Percentiles rank a stretch among this genome's conserved stretches.
Conservation (phyloP, 1,284 basidiomycete species). For the Chiua sp. region DNA sequence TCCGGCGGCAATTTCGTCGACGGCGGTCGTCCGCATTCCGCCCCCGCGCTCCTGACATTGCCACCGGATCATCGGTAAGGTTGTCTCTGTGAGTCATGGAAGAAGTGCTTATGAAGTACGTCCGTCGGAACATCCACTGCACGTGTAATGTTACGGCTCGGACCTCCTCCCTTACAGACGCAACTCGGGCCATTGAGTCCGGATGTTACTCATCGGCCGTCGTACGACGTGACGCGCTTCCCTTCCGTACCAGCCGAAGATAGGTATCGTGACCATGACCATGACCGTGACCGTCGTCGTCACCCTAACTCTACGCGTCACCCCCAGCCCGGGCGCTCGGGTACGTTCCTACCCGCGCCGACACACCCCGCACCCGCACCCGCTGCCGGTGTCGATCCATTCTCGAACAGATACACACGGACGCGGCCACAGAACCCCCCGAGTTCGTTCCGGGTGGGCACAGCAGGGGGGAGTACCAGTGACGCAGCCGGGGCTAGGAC, state of each 20-base stretch:
- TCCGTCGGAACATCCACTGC: not conserved
- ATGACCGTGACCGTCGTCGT: no score
- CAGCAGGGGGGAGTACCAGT: no score
- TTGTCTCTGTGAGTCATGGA: not conserved
- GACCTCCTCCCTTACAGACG: no score
- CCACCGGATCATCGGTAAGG: constrained; percentile 42
- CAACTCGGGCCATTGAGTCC: constrained; percentile 36
- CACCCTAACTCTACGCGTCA: no score
- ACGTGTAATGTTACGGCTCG: constrained; percentile 25
- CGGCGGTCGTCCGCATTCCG: constrained; percentile 35
- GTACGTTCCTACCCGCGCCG: no score
- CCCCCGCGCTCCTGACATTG: constrained; percentile 37
- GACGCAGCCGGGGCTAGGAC: no score
- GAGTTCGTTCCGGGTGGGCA: no score
- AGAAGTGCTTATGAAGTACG: no score
- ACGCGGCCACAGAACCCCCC: constrained; percentile 23
- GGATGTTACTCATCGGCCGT: constrained; percentile 33
- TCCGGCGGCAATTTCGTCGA: constrained; percentile 33
- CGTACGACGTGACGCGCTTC: constrained; percentile 30
- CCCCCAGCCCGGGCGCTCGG: no score
- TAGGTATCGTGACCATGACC: not conserved
- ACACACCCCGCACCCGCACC: no score
- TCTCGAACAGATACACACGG: constrained; percentile 4
- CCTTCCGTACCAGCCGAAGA: no score
- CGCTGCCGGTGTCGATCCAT: no score